phyloP scores from a whole-genome alignment of 2,329 filamentous ascomycete genomes.

The Cadophora gregata region DNA sequence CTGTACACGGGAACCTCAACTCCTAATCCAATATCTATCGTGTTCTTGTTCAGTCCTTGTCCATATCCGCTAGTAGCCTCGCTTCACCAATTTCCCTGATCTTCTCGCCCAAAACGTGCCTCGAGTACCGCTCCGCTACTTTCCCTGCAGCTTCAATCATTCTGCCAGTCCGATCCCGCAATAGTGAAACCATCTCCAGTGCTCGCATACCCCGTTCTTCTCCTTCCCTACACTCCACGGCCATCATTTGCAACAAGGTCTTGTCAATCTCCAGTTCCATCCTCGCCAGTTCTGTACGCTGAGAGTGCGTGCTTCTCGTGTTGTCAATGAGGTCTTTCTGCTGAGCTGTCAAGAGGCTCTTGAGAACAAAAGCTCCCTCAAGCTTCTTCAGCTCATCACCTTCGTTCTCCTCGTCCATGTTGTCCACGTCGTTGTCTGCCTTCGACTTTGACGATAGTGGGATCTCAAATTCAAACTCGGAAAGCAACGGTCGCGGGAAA shows the following conservation, averaged over 20 bases:
- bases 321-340: conserved; percentile 75
- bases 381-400: conserved; percentile 63
- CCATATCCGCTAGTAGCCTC: conserved; percentile 38
- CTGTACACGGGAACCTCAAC: background rate
- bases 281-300: conserved; percentile 70
- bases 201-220: conserved; percentile 96
- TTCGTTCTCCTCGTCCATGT: conserved; percentile 49
- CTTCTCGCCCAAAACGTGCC: conserved; percentile 83
- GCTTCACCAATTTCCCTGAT: conserved; percentile 83
- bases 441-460: conserved; percentile 68
- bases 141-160: conserved; percentile 93
- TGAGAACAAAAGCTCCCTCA: conserved; percentile 82
- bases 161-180: conserved; percentile 82
- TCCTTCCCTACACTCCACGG: conserved; percentile 86
- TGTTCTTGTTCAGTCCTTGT: conserved; percentile 37
- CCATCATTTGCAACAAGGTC: conserved; percentile 85
- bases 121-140: conserved; percentile 84
- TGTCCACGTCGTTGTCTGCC: conserved; percentile 43
- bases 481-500: conserved; percentile 87
- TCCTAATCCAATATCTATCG: background rate
- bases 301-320: conserved; percentile 66
- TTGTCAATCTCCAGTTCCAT: conserved; percentile 90
- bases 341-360: conserved; percentile 74
- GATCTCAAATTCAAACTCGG: conserved; percentile 90
- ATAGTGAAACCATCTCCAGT: conserved; percentile 84